phyloP scores from a whole-genome alignment of 2,329 filamentous ascomycete genomes.

The Aspergillus flavus region DNA sequence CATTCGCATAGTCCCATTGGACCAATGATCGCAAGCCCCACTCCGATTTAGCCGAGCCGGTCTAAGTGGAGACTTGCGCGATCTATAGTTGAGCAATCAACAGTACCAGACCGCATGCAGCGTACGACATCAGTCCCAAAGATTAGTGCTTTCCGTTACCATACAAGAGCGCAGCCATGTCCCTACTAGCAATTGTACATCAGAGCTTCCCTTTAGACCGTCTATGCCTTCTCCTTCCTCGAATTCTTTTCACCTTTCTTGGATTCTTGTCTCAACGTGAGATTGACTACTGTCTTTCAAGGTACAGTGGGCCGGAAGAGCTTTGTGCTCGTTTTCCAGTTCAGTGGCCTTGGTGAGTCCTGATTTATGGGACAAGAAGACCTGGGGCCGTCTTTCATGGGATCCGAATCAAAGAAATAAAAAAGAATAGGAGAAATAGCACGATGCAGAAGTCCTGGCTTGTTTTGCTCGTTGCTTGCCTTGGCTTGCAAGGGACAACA shows the following conservation, averaged over 20 bases:
- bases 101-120: neutral
- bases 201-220: neutral
- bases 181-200: neutral
- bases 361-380: neutral
- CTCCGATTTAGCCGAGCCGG: neutral
- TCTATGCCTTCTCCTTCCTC: neutral
- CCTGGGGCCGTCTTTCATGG: neutral
- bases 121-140: neutral
- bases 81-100: neutral
- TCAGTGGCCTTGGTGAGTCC: neutral
- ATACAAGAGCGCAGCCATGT: neutral
- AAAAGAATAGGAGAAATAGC: neutral
- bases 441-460: slow-evolving; percentile 12
- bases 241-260: neutral
- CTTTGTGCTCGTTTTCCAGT: neutral
- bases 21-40: neutral
- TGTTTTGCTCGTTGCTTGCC: slow-evolving; percentile 17
- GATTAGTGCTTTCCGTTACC: neutral
- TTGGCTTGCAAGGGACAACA: slow-evolving; percentile 18
- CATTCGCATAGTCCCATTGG: neutral
- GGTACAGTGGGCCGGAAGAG: neutral
- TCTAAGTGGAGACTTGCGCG: neutral
- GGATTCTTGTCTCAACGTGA: neutral
- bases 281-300: neutral
- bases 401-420: neutral